Evolutionary conservation across 2,329 filamentous ascomycete genomes (phyloP), one percentile per base, ranked within the genome.

Genomic region (Tricladium varicosporioides): DNA sequence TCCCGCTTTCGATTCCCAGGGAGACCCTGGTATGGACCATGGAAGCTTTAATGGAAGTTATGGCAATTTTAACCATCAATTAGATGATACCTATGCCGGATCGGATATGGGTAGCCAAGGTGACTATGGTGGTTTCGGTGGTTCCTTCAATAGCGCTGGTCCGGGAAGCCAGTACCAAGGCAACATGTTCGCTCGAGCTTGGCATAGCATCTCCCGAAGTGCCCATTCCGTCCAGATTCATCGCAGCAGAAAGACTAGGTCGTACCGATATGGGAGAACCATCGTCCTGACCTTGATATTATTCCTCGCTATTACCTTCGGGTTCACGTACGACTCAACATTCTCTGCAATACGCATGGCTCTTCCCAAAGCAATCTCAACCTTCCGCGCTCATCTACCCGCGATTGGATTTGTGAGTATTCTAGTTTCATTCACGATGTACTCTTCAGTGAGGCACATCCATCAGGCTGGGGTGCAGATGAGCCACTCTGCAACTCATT

Each of bases 351-450:
- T 42, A 9, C 52, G 50, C 27, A 40, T 19, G n/a, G 31, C 43
- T 14, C 16, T 49, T 11, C 43, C 51, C 7, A 32, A 46, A 15
- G 18, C 32, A 10, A 15, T 27, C n/a, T 15, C 10, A 2, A 15
- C 13, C 11, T 9, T 46, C 14, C 46, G 42, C 77, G 60, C 80
- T 81, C 69, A 62, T 49, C 51, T 65, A 2, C 59, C 62, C 16
- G 47, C 55, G 1, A 18, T 67, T 1, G 67, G 65, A 8, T 65
- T 67, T 42, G n/a, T 68, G 13, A 53, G 57, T 5, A 57, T 65
- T 11, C 16, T 65, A 16, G 52, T 55, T 15, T 63, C 61, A 5
- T 63, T 67, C 33, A 51, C 51, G 9, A 59, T 58, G 27, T 61
- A 27, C 42, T 63, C 63, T 49, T 59, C 54, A n/a, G 33, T 63